phyloP scores from a whole-genome alignment of 2,329 filamentous ascomycete genomes.

The Laburnicola sp. region DNA sequence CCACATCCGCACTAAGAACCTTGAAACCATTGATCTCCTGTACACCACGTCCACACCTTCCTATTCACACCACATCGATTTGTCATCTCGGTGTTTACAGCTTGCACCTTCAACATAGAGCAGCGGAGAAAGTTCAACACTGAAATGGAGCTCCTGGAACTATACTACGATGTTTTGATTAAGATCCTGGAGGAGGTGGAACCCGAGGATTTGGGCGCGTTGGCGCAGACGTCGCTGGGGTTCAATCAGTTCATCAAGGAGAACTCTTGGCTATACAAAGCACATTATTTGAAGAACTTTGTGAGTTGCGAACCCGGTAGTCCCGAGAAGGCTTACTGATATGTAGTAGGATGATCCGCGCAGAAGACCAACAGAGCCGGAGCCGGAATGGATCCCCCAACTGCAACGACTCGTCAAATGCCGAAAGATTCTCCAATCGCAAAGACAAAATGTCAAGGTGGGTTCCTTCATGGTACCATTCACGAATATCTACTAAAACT shows the following conservation, averaged over 20 bases:
- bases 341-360: slow-evolving; percentile 46
- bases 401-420: slow-evolving; percentile 35
- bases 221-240: slow-evolving; percentile 31
- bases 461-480: slow-evolving; percentile 5
- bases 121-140: not conserved
- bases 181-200: slow-evolving; percentile 39
- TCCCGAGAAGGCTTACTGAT: not conserved
- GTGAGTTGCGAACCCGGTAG: slow-evolving; percentile 48
- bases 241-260: slow-evolving; percentile 59
- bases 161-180: slow-evolving; percentile 42
- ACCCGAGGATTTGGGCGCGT: slow-evolving; percentile 35
- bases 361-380: slow-evolving; percentile 24
- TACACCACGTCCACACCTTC: not conserved
- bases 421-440: slow-evolving; percentile 52
- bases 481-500: slow-evolving; percentile 3
- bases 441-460: slow-evolving; percentile 47
- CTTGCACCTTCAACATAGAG: not conserved
- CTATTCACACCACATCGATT: not conserved
- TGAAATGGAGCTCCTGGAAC: slow-evolving; percentile 37
- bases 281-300: slow-evolving; percentile 62
- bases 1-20: not conserved
- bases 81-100: not conserved
- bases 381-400: slow-evolving; percentile 36
- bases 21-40: not conserved
- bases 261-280: slow-evolving; percentile 64